A percentile compares a stretch with the other conserved stretches of the same genome.
Evolutionary conservation across 164 flowering plant genomes (phyloP).

Genomic region (Amborella trichopoda): DNA sequence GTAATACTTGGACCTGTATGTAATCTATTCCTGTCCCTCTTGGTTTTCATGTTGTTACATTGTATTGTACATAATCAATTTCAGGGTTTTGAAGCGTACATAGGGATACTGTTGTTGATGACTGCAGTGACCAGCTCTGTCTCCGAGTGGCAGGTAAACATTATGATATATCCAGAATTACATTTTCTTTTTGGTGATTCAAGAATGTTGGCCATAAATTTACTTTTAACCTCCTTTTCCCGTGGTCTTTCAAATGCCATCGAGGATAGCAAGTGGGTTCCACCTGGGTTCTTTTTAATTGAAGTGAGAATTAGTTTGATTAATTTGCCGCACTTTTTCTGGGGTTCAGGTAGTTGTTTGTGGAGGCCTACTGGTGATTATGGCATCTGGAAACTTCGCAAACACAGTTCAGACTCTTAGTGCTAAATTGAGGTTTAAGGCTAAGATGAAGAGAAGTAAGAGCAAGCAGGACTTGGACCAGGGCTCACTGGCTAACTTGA

Average conservation of each 20-base stretch:
- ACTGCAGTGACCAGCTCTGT: slow-evolving; percentile 61
- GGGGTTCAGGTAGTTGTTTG: slow-evolving; percentile 57
- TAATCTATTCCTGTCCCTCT: too few relatives aligned
- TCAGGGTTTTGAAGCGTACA: slow-evolving; percentile 94
- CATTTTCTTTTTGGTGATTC: background rate
- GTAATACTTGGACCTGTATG: too few relatives aligned
- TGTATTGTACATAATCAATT: too few relatives aligned
- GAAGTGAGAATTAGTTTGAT: background rate
- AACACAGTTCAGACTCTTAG: slow-evolving; percentile 80
- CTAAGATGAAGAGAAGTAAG: slow-evolving; percentile 76
- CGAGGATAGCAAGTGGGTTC: too few relatives aligned
- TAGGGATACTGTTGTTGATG: slow-evolving; percentile 62
- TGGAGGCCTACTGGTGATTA: slow-evolving; percentile 68
- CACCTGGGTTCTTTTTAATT: too few relatives aligned
- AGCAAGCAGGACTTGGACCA: slow-evolving; percentile 52
- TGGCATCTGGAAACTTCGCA: slow-evolving; percentile 89
- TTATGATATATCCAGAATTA: background rate
- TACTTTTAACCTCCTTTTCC: too few relatives aligned
- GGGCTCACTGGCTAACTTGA: slow-evolving; percentile 7
- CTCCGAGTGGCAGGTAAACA: slow-evolving; percentile 89
- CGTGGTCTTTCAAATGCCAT: too few relatives aligned
- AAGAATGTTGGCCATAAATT: too few relatives aligned
- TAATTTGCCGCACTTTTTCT: too few relatives aligned
- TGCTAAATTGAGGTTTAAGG: slow-evolving; percentile 80
- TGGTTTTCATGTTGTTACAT: too few relatives aligned